These are phyloP conservation scores for Saturnispora dispora DNA, from an alignment of 805 yeast species.

Conservation along the genomic window DNA sequence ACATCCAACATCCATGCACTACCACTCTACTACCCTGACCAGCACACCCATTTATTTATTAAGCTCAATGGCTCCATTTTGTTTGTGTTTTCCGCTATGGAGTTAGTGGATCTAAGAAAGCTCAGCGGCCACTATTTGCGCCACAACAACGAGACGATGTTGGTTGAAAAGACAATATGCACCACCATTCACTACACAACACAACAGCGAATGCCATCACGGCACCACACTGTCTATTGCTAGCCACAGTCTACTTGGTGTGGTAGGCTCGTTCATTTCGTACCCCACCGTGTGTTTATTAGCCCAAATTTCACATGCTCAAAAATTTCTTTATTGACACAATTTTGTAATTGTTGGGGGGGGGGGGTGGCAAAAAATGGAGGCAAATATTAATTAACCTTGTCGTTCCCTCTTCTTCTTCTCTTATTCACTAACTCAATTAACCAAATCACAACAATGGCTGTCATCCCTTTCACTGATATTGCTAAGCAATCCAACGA, in stretches of 20 bases:
- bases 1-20: too few species aligned
- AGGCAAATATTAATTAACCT: background rate
- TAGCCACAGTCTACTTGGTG: background rate
- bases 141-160: too few species aligned
- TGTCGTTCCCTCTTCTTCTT: background rate
- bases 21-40: too few species aligned
- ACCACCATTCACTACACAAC: background rate
- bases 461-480: slow-evolving; percentile 88
- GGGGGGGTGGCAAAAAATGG: background rate
- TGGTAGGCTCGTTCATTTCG: background rate
- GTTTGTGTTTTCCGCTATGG: too few species aligned
- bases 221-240: background rate
- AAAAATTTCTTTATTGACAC: background rate
- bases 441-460: slow-evolving; percentile 33
- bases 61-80: too few species aligned
- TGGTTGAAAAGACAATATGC: too few species aligned
- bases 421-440: background rate
- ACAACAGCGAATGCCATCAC: background rate
- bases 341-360: background rate
- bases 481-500: slow-evolving; percentile 88
- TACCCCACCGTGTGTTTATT: background rate
- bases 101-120: too few species aligned
- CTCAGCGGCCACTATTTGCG: too few species aligned
- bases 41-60: too few species aligned
- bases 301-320: background rate